These are phyloP conservation scores for Phytopythium chamaehyphon DNA, from an alignment of 352 stramenopile species.

Conservation along the genomic window DNA sequence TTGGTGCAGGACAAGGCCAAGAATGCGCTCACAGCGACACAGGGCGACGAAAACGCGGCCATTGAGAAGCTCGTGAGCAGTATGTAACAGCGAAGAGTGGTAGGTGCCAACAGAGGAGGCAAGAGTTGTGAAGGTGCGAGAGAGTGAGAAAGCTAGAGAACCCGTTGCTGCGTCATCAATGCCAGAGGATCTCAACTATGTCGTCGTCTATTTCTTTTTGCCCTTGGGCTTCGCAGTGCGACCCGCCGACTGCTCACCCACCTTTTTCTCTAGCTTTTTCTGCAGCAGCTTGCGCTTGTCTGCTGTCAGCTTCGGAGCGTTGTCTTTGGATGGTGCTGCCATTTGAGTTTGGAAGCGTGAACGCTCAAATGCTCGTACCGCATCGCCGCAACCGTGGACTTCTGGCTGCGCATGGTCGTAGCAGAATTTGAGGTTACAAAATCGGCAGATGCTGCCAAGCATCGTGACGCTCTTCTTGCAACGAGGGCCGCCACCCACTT, in stretches of 20 bases:
- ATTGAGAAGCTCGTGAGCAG: slow-evolving; percentile 76
- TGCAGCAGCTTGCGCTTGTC: slow-evolving; percentile 68
- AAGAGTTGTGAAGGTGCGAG: not conserved
- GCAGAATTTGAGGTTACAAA: slow-evolving; percentile 87
- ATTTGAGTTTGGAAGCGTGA: slow-evolving; percentile 44
- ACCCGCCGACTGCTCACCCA: slow-evolving; percentile 41
- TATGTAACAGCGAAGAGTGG: slow-evolving; percentile 35
- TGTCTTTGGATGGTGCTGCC: slow-evolving; percentile 8
- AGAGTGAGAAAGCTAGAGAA: not conserved
- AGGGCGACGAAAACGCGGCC: slow-evolving; percentile 87
- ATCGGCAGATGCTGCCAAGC: slow-evolving; percentile 69
- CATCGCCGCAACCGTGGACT: slow-evolving; percentile 72
- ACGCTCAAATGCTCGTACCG: slow-evolving; percentile 54
- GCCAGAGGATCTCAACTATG: not conserved
- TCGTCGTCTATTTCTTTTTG: slow-evolving; percentile 37
- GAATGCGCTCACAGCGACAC: slow-evolving; percentile 49
- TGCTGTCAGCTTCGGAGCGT: slow-evolving; percentile 31
- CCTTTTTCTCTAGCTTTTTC: slow-evolving; percentile 66
- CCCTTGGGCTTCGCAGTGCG: slow-evolving; percentile 43
- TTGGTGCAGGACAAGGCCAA: slow-evolving; percentile 56
- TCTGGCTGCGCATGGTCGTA: slow-evolving; percentile 71
- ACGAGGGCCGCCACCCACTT: slow-evolving; percentile 8
- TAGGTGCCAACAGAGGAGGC: not conserved
- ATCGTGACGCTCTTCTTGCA: slow-evolving; percentile 62
- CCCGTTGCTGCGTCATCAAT: not conserved